Conservation (phyloP, 2,329 filamentous ascomycete genomes). For the Fusarium torulosum region DNA sequence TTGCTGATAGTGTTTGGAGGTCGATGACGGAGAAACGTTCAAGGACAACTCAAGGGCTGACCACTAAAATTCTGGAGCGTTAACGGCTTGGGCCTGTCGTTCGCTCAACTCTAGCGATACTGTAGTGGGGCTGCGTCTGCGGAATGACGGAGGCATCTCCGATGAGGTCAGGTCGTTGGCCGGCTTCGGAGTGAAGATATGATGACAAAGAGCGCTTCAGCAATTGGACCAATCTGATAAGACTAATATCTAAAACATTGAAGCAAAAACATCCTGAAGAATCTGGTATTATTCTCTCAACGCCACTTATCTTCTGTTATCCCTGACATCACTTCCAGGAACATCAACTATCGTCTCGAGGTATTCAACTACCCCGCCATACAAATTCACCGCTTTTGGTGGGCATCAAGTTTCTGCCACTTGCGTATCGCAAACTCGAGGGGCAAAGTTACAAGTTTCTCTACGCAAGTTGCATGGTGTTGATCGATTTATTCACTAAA, state of each 20-base stretch:
- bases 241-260: constrained; percentile 20
- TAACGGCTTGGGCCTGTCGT: constrained; percentile 34
- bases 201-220: constrained; percentile 45
- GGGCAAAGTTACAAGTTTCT: constrained; percentile 10
- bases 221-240: constrained; percentile 44
- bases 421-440: constrained; percentile 23
- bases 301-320: neutral
- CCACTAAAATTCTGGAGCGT: constrained; percentile 29
- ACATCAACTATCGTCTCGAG: neutral
- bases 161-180: constrained; percentile 20
- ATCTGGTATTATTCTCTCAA: neutral
- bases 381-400: constrained; percentile 46
- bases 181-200: constrained; percentile 45
- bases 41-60: constrained; percentile 22
- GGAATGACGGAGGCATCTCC: constrained; percentile 23
- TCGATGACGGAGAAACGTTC: constrained; percentile 27
- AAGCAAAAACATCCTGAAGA: neutral
- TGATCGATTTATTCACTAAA: neutral
- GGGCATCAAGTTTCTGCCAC: constrained; percentile 41
- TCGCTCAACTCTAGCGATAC: constrained; percentile 25
- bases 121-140: constrained; percentile 36
- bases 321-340: neutral
- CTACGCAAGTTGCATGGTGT: neutral
- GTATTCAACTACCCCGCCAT: constrained; percentile 42
- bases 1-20: constrained; percentile 8